Evolutionary conservation across 2,329 filamentous ascomycete genomes (phyloP).

Genomic region (Ceratocystis papillata): DNA sequence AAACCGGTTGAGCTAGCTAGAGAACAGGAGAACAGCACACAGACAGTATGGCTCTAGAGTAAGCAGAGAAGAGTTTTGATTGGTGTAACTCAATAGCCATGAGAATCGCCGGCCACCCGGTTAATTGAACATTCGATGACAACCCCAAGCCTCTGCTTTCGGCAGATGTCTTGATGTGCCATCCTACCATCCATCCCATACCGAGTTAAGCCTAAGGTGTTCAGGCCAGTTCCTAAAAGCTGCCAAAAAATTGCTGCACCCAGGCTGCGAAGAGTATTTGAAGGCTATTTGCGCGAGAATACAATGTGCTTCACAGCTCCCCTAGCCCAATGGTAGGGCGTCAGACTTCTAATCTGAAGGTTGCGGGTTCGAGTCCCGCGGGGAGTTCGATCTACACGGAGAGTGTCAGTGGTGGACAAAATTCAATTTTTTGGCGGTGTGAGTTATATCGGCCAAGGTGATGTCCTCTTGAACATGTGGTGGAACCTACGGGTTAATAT

Average conservation of each 20-base stretch:
- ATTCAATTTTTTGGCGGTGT: neutral
- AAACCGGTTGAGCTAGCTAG: too few species aligned
- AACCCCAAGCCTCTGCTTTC: too few species aligned
- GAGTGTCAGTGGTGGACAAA: neutral
- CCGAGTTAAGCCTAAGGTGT: neutral
- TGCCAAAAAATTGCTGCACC: neutral
- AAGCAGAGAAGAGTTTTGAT: too few species aligned
- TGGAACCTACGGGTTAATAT: too few species aligned
- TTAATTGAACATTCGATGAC: too few species aligned
- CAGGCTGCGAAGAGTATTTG: neutral
- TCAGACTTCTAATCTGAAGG: slow-evolving; percentile 26
- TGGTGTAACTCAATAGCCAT: too few species aligned
- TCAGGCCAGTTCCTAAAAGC: neutral
- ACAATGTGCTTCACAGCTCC: slow-evolving; percentile 12
- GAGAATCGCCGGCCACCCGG: too few species aligned
- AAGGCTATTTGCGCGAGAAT: fast-evolving
- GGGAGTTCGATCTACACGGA: neutral
- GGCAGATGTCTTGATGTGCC: too few species aligned
- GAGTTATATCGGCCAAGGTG: neutral
- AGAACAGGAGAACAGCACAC: too few species aligned
- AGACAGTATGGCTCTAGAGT: too few species aligned
- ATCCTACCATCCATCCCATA: too few species aligned
- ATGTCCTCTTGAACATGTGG: too few species aligned
- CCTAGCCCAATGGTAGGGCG: slow-evolving; percentile 25
- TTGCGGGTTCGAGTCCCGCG: slow-evolving; percentile 25